Percentiles rank a stretch among this genome's conserved stretches.
Evolutionary conservation across 768 basidiomycete genomes (phyloP).

Genomic region (Gautieria morchelliformis): DNA sequence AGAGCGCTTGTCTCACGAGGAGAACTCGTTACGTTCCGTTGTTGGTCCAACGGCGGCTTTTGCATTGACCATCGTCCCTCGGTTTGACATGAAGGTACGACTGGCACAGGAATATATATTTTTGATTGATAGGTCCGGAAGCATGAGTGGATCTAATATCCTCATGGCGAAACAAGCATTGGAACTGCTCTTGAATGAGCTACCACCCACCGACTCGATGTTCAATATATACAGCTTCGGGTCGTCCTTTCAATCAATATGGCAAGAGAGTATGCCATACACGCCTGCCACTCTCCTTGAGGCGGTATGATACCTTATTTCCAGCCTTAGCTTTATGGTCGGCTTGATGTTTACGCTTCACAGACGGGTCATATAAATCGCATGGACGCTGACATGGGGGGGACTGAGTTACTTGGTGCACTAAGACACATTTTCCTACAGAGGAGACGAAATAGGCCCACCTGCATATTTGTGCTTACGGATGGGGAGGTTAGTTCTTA

Average conservation of each 20-base stretch:
- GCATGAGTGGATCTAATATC: constrained; percentile 35
- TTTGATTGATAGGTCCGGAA: constrained; percentile 48
- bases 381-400: constrained; percentile 37
- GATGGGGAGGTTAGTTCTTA: constrained; percentile 38
- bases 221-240: constrained; percentile 54
- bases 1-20: constrained; percentile 26
- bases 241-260: background rate
- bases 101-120: constrained; percentile 42
- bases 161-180: constrained; percentile 40
- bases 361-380: constrained; percentile 19
- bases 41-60: constrained; percentile 32
- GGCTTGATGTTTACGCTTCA: background rate
- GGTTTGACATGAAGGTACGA: constrained; percentile 34
- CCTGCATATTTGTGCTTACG: constrained; percentile 47
- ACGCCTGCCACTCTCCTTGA: background rate
- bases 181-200: constrained; percentile 31
- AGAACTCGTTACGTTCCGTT: background rate
- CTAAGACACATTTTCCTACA: constrained; percentile 28
- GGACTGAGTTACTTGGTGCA: constrained; percentile 42
- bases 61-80: constrained; percentile 47
- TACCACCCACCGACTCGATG: constrained; percentile 29
- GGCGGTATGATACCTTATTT: background rate
- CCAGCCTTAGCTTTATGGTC: background rate
- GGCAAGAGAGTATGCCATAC: background rate
- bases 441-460: constrained; percentile 28